Evolutionary conservation across 371 early-diverging fungal genomes (phyloP).

Genomic region (Rhizopus stolonifer): DNA sequence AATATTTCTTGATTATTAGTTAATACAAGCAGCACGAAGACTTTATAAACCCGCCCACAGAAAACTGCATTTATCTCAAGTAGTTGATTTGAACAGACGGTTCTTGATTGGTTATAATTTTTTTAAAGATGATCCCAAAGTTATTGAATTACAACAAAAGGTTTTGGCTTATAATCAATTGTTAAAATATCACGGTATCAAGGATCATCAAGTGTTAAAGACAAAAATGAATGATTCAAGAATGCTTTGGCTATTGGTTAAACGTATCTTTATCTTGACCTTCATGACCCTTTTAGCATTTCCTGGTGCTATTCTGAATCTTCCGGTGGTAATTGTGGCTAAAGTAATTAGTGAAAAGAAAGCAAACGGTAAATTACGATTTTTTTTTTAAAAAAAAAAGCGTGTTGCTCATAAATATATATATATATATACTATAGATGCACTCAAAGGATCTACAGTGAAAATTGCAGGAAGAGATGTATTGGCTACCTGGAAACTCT

Average conservation of each 20-base stretch:
- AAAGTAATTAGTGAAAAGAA: conserved; percentile 70
- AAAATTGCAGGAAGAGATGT: conserved; percentile 93
- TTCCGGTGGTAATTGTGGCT: conserved; percentile 75
- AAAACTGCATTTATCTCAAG: conserved; percentile 74
- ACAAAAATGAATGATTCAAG: conserved; percentile 56
- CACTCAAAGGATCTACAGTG: conserved; percentile 81
- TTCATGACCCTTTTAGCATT: conserved; percentile 69
- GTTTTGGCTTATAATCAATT: conserved; percentile 83
- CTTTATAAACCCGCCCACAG: conserved; percentile 83
- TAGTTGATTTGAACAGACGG: conserved; percentile 82
- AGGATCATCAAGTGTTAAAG: conserved; percentile 91
- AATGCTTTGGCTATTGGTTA: conserved; percentile 54
- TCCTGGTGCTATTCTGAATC: conserved; percentile 77
- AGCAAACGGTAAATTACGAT: conserved; percentile 65
- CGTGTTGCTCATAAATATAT: background rate
- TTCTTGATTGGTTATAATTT: conserved; percentile 80
- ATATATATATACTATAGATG: conserved; percentile 46
- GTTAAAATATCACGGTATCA: conserved; percentile 83
- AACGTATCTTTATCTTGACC: conserved; percentile 62
- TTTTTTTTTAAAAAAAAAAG: background rate
- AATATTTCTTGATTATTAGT: too few relatives aligned
- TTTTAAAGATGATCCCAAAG: conserved; percentile 75
- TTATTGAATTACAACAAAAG: conserved; percentile 62
- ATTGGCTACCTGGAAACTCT: conserved; percentile 91
- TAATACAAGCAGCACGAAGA: conserved; percentile 89